Conservation (phyloP, 129 eudicot genomes). For the Helianthus annuus region DNA sequence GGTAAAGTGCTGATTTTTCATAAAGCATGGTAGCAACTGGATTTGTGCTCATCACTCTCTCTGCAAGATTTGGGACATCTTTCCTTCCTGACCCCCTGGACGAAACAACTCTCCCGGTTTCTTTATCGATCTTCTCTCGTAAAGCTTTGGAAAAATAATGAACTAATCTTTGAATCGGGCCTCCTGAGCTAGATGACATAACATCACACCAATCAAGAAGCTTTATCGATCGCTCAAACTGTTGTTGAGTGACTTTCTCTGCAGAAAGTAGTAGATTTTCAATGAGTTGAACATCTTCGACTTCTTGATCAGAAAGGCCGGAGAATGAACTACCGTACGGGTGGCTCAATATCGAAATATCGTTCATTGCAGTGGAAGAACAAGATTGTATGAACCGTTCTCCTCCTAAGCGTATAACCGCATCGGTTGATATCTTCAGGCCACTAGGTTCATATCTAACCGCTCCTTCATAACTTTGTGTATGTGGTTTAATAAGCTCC, state of each 20-base stretch:
- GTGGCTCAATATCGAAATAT: slow-evolving; percentile 34
- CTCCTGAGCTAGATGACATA: slow-evolving; percentile 27
- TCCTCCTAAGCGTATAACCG: slow-evolving; percentile 50
- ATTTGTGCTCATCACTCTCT: slow-evolving; percentile 19
- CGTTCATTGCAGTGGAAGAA: slow-evolving; percentile 15
- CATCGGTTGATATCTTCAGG: slow-evolving; percentile 45
- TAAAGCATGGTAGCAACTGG: slow-evolving; percentile 24
- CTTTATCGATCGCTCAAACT: slow-evolving; percentile 44
- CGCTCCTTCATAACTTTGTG: no score
- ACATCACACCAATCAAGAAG: slow-evolving; percentile 43
- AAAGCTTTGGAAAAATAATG: slow-evolving; percentile 55
- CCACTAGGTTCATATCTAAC: slow-evolving; percentile 16
- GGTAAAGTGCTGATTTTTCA: slow-evolving; percentile 38
- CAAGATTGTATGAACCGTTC: slow-evolving; percentile 49
- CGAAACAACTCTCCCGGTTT: slow-evolving; percentile 35
- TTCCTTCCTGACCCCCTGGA: slow-evolving; percentile 4
- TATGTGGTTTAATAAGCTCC: no score
- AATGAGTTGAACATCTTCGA: slow-evolving; percentile 47
- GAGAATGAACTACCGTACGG: slow-evolving; percentile 34
- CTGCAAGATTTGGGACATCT: slow-evolving; percentile 13
- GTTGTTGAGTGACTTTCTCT: slow-evolving; percentile 36
- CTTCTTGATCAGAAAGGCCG: slow-evolving; percentile 39
- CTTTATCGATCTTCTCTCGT: slow-evolving; percentile 42
- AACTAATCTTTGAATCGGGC: slow-evolving; percentile 50
- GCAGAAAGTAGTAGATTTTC: slow-evolving; percentile 55